These are phyloP conservation scores for Chamaenerion angustifolium DNA, from an alignment of 345 rosid genomes.

Conservation along the genomic window DNA sequence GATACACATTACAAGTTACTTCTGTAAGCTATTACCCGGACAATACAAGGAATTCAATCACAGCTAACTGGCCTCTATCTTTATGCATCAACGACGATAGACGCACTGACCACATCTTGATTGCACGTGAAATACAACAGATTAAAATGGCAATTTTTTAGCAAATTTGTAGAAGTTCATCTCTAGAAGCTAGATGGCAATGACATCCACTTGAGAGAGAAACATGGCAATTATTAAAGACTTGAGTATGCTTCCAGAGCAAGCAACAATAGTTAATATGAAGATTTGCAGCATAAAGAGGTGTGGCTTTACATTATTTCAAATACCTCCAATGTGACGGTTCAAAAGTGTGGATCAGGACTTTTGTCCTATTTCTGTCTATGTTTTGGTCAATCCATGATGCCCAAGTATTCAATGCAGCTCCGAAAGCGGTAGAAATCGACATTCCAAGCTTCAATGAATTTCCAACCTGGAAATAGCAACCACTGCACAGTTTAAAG, in stretches of 20 bases:
- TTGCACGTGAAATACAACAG: too few species aligned
- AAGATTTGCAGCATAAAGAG: background rate
- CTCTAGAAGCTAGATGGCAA: too few species aligned
- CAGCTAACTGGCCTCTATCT: too few species aligned
- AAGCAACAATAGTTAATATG: slow-evolving; percentile 1
- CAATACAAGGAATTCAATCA: background rate
- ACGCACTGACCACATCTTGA: too few species aligned
- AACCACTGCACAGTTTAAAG: slow-evolving; percentile 47
- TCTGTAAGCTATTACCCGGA: background rate
- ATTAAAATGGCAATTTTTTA: too few species aligned
- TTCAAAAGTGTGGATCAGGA: slow-evolving; percentile 72
- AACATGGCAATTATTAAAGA: too few species aligned
- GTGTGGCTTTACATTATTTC: background rate
- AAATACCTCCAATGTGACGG: slow-evolving; percentile 85
- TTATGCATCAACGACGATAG: too few species aligned
- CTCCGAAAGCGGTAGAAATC: slow-evolving; percentile 56
- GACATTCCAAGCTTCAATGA: slow-evolving; percentile 76
- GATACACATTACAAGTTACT: background rate
- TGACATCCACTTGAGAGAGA: too few species aligned
- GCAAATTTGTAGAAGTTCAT: too few species aligned
- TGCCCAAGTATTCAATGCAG: slow-evolving; percentile 76
- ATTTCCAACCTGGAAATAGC: slow-evolving; percentile 70
- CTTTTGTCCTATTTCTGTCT: slow-evolving; percentile 44
- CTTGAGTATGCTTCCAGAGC: background rate
- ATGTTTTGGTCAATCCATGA: slow-evolving; percentile 52